Conservation (phyloP, 257 asterid genomes). For the Nicotiana sylvestris region DNA sequence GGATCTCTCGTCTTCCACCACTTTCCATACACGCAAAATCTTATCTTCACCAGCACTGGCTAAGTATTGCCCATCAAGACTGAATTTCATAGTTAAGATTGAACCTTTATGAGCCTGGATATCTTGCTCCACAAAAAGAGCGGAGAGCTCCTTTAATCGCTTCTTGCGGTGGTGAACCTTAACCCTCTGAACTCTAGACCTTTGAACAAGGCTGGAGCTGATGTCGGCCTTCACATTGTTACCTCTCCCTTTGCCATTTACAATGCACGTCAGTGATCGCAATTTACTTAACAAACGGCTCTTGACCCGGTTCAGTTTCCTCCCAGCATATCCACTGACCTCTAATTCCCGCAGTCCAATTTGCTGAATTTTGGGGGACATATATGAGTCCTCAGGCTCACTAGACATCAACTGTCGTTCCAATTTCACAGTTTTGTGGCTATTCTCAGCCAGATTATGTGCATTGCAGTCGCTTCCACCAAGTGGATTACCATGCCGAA, state of each 20-base stretch:
- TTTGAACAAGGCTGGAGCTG: conserved; percentile 17
- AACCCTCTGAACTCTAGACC: conserved; percentile 41
- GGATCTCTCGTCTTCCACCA: conserved; percentile 72
- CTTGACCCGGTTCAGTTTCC: conserved; percentile 33
- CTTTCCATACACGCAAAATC: conserved; percentile 72
- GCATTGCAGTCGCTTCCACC: conserved; percentile 21
- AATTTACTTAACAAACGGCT: conserved; percentile 50
- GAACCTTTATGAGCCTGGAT: conserved; percentile 85
- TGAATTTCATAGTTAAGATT: conserved; percentile 79
- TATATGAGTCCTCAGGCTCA: conserved; percentile 20
- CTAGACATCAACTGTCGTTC: conserved; percentile 13
- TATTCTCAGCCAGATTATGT: conserved; percentile 22
- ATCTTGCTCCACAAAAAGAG: conserved; percentile 66
- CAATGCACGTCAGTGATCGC: conserved; percentile 51
- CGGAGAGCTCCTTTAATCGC: conserved; percentile 73
- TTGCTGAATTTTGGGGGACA: conserved; percentile 22
- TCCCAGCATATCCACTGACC: conserved; percentile 21
- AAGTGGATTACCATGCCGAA: conserved; percentile 21
- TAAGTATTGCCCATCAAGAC: conserved; percentile 65
- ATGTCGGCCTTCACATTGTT: conserved; percentile 18
- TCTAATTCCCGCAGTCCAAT: conserved; percentile 28
- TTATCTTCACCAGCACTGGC: conserved; percentile 90
- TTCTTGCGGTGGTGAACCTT: conserved; percentile 52
- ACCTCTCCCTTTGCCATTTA: conserved; percentile 23
- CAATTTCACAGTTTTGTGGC: neutral